A percentile compares a stretch with the other conserved stretches of the same genome.
These are phyloP conservation scores for Limonium bicolor DNA, from an alignment of 148 eudicot species.

Conservation along the genomic window DNA sequence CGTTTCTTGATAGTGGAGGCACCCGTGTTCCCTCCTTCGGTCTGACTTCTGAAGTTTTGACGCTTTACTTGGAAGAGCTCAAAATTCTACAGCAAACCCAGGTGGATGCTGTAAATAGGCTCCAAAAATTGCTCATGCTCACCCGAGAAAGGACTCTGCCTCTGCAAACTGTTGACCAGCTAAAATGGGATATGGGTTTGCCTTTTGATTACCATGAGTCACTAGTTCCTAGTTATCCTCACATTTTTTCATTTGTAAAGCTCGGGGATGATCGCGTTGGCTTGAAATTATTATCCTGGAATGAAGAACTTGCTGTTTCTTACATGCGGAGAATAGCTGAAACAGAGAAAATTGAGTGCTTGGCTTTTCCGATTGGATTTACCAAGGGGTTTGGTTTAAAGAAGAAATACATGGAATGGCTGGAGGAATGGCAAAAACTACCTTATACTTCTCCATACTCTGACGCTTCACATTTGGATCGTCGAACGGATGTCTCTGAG, in stretches of 20 bases:
- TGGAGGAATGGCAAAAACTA: constrained; percentile 82
- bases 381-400: constrained; percentile 76
- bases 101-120: constrained; percentile 40
- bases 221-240: constrained; percentile 21
- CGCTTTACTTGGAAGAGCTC: constrained; percentile 30
- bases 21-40: constrained; percentile 67
- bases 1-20: constrained; percentile 52
- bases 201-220: constrained; percentile 50
- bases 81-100: constrained; percentile 13
- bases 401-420: constrained; percentile 68
- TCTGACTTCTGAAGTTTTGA: constrained; percentile 37
- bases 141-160: constrained; percentile 45
- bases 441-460: constrained; percentile 81
- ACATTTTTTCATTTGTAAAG: constrained; percentile 31
- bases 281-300: constrained; percentile 52
- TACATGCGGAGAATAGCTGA: constrained; percentile 34
- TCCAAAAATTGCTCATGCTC: constrained; percentile 74
- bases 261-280: constrained; percentile 69
- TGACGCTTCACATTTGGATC: constrained; percentile 70
- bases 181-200: constrained; percentile 90
- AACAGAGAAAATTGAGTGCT: constrained; percentile 9
- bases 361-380: constrained; percentile 69
- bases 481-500: constrained; percentile 80
- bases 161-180: constrained; percentile 63
- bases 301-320: constrained; percentile 40